Evolutionary conservation across 1,284 basidiomycete genomes (phyloP).

Genomic region (Trametes pubescens): DNA sequence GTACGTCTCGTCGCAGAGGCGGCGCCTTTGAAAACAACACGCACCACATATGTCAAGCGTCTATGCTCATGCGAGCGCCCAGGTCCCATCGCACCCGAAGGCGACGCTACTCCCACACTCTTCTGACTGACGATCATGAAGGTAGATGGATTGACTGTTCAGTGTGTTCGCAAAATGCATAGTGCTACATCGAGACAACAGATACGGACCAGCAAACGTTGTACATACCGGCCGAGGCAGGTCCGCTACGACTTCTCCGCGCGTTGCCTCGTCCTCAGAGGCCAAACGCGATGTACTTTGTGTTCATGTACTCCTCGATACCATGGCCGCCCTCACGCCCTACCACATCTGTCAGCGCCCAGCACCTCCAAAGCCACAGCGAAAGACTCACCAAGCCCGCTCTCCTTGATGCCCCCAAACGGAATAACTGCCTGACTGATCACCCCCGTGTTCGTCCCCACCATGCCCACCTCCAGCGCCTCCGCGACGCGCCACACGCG

Average conservation of each 20-base stretch:
- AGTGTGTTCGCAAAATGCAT: slow-evolving; percentile 2
- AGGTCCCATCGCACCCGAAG: background rate
- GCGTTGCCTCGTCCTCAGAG: slow-evolving; percentile 14
- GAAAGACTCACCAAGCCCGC: slow-evolving; percentile 68
- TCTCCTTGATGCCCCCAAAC: slow-evolving; percentile 94
- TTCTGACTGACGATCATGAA: background rate
- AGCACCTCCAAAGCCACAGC: background rate
- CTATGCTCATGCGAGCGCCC: background rate
- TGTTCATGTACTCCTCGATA: slow-evolving; percentile 86
- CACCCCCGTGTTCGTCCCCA: slow-evolving; percentile 86
- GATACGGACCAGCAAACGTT: background rate
- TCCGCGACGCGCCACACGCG: slow-evolving; percentile 98
- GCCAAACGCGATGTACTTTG: slow-evolving; percentile 83
- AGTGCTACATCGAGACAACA: slow-evolving; percentile 4
- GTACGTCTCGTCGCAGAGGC: background rate
- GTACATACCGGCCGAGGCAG: background rate
- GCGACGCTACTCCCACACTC: background rate
- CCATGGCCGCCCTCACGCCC: slow-evolving; percentile 83
- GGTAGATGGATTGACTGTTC: background rate
- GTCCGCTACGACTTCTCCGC: background rate
- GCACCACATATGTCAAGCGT: background rate
- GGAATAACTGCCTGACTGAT: slow-evolving; percentile 87
- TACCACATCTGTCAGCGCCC: slow-evolving; percentile 37
- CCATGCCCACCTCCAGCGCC: slow-evolving; percentile 96
- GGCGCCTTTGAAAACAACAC: background rate